Conservation (phyloP, 2,329 filamentous ascomycete species). For the Hirsutella thompsonii region DNA sequence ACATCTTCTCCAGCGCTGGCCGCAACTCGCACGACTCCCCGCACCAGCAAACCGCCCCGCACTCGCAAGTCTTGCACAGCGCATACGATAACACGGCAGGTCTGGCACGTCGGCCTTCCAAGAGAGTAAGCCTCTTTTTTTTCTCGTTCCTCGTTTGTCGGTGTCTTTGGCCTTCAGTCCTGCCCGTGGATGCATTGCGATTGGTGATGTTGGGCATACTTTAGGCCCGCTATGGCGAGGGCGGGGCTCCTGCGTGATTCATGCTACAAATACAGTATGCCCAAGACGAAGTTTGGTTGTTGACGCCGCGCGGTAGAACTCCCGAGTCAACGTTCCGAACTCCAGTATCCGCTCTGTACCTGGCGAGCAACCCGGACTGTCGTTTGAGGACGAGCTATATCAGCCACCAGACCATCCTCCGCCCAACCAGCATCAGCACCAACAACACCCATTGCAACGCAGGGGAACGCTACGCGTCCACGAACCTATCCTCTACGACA, state of each 20-base stretch:
- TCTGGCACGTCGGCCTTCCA: constrained; percentile 42
- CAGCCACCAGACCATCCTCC: constrained; percentile 18
- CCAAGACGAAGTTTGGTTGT: constrained; percentile 26
- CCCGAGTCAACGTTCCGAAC: constrained; percentile 16
- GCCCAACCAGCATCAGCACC: constrained; percentile 20
- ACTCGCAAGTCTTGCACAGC: constrained; percentile 14
- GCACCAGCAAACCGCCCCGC: constrained; percentile 10
- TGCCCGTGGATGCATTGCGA: constrained; percentile 10
- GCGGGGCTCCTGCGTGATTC: constrained; percentile 10
- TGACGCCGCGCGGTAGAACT: constrained; percentile 25
- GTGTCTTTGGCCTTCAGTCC: constrained; percentile 23
- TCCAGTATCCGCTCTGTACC: constrained; percentile 36
- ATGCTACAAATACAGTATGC: constrained; percentile 18
- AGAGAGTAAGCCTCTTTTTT: constrained; percentile 35
- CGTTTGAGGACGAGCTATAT: constrained; percentile 30
- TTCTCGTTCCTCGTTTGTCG: constrained; percentile 15
- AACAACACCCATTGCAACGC: constrained; percentile 11
- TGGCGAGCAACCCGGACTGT: constrained; percentile 26
- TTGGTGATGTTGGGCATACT: constrained; percentile 7
- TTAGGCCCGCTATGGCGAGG: constrained; percentile 24
- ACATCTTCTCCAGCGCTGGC: constrained; percentile 34
- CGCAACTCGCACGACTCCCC: constrained; percentile 9
- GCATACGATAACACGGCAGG: constrained; percentile 36
- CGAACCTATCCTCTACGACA: constrained; percentile 16
- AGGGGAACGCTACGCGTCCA: constrained; percentile 11